Conservation (phyloP, 2,329 filamentous ascomycete species). For the Fusarium cicatricum region DNA sequence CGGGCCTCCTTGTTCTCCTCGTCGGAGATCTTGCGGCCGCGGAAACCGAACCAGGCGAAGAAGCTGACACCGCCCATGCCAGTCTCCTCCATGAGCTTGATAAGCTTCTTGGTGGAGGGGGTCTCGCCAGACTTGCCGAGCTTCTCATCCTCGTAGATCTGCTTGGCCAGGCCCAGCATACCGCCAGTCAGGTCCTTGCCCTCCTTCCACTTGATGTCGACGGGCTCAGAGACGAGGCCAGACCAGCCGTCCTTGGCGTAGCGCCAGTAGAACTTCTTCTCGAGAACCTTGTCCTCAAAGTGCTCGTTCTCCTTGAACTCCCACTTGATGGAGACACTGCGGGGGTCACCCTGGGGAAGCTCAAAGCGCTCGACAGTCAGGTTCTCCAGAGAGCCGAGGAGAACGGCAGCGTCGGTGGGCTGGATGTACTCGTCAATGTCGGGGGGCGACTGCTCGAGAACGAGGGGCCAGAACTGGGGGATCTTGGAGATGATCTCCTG, state of each 20-base stretch:
- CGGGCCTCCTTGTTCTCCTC: slow-evolving; percentile 73
- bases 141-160: slow-evolving; percentile 69
- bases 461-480: slow-evolving; percentile 92
- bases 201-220: slow-evolving; percentile 84
- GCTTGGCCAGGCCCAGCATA: slow-evolving; percentile 75
- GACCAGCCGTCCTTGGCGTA: slow-evolving; percentile 72
- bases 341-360: slow-evolving; percentile 78
- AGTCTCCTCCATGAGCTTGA: slow-evolving; percentile 65
- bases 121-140: slow-evolving; percentile 55
- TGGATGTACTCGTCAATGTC: slow-evolving; percentile 91
- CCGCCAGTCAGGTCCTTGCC: slow-evolving; percentile 85
- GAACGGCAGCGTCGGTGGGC: slow-evolving; percentile 77
- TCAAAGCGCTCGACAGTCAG: slow-evolving; percentile 84
- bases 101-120: slow-evolving; percentile 58
- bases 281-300: slow-evolving; percentile 79
- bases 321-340: slow-evolving; percentile 79
- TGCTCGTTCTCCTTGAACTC: slow-evolving; percentile 83
- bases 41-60: slow-evolving; percentile 90
- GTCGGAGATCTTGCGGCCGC: slow-evolving; percentile 72
- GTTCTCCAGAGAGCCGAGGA: slow-evolving; percentile 72
- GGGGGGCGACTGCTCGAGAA: slow-evolving; percentile 84
- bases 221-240: slow-evolving; percentile 87
- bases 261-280: slow-evolving; percentile 94
- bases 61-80: slow-evolving; percentile 77
- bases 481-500: slow-evolving; percentile 75